Conservation (phyloP, 2,329 filamentous ascomycete genomes). For the Cordyceps fumosorosea region DNA sequence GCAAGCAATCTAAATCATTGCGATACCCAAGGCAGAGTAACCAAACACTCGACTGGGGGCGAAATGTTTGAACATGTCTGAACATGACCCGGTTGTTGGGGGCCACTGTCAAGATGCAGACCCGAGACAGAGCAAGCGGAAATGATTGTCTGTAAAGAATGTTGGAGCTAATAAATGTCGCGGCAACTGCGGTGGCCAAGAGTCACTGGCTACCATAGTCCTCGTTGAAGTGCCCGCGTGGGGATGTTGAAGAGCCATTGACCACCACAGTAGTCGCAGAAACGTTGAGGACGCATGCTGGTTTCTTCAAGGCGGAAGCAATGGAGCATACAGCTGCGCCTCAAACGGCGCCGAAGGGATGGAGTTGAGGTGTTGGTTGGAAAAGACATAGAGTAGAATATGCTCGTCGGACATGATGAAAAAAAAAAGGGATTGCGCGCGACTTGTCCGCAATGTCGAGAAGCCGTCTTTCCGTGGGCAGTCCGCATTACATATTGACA, state of each 20-base stretch:
- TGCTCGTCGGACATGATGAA: not conserved
- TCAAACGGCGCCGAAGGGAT: not conserved
- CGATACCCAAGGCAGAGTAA: not conserved
- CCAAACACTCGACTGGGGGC: not conserved
- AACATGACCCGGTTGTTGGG: not conserved
- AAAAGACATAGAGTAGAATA: not conserved
- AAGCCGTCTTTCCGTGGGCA: constrained; percentile 5
- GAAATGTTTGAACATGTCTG: too few relatives aligned
- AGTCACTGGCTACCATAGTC: not conserved
- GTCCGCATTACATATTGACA: constrained; percentile 14
- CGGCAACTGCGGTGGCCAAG: not conserved
- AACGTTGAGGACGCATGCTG: not conserved
- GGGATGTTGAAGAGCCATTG: too few relatives aligned
- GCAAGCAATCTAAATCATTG: not conserved
- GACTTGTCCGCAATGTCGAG: constrained; percentile 14
- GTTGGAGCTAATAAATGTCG: not conserved
- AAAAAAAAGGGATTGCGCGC: constrained; percentile 2
- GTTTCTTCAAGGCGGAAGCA: not conserved
- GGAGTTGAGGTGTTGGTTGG: not conserved
- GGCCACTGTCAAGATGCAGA: not conserved
- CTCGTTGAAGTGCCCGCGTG: not conserved
- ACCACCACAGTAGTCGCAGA: too few relatives aligned
- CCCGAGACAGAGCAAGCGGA: not conserved
- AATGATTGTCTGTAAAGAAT: not conserved
- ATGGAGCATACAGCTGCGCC: not conserved